Base-by-base conservation (phyloP, 345 rosid species). In the Citrus glauca region DNA sequence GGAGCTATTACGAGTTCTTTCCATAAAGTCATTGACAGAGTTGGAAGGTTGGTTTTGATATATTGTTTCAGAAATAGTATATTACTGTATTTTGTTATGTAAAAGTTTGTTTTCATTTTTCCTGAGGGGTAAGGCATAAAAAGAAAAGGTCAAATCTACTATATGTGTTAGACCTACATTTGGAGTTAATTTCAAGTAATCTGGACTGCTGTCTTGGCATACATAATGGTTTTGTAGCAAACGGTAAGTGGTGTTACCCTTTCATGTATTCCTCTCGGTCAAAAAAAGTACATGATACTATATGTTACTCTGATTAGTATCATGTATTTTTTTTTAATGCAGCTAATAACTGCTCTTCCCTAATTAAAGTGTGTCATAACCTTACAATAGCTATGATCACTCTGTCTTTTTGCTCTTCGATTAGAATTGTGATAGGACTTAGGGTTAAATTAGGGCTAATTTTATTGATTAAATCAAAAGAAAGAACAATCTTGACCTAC, bases 1-100 rank as follows among this genome's bases (percentile, higher is more conserved):
- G 65, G 90, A 93, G 82, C 85, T 93, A 73, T 85, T 93, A 69
- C 90, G 85, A 81, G 94, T 95, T 22, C 92, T 93, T 75, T 89
- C 98, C 42, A 77, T 91, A 74, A 95, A 90, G 81, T 95, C 97
- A 5, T 81, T 96, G 83, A 84, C 85, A 72, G 78, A 90, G 82
- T 85, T 96, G 84, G 98, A 93, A 89, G 99, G 98, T 93, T 78
- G 61, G 71, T 40, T 78, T 73, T 74, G 33, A 38, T 55, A 60
- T 57, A 14, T 68, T 76, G 30, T 30, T 57, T 71, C 50, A 69
- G 28, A 70, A 60, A 8, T 50, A 75, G 25, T 56, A 71, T 24
- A 19, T 67, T 76, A 13, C 62, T 72, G 24, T 71, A 30, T 62
- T 74, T 57, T 13, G 9, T 7, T 11, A 6, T 10, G 33, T 32